Evolutionary conservation across 2,329 filamentous ascomycete genomes (phyloP).

Genomic region (Claviceps sp.): DNA sequence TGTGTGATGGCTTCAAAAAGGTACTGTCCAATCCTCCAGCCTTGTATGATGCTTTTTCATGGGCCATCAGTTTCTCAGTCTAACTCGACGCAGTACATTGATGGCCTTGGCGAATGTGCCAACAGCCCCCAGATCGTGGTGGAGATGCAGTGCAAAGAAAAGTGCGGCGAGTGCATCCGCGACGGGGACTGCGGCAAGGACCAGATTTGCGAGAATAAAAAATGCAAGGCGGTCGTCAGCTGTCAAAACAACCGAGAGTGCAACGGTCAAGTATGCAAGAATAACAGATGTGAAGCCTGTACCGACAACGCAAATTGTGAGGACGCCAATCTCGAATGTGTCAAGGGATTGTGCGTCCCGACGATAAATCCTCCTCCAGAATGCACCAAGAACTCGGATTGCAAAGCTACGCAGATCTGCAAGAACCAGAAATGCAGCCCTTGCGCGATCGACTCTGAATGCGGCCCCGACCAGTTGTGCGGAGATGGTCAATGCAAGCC

Average conservation of each 20-base stretch:
- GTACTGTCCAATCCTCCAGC: not conserved
- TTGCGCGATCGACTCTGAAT: conserved; percentile 5
- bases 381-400: conserved; percentile 8
- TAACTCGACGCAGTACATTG: conserved; percentile 1
- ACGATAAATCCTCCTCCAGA: conserved; percentile 1
- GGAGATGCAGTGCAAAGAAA: conserved; percentile 4
- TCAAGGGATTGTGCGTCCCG: conserved; percentile 4
- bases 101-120: conserved; percentile 6
- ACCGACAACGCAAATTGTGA: conserved; percentile 3
- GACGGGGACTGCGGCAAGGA: conserved; percentile 4
- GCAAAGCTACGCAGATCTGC: conserved; percentile 5
- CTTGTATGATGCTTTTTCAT: not conserved
- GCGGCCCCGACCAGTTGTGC: conserved; percentile 3
- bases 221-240: conserved; percentile 1
- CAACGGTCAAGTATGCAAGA: conserved; percentile 5
- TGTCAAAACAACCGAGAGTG: conserved; percentile 6
- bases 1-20: conserved; percentile 5
- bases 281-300: conserved; percentile 4
- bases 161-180: conserved; percentile 1
- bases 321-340: conserved; percentile 2
- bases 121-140: not conserved
- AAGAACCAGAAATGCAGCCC: conserved; percentile 5
- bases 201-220: conserved; percentile 1
- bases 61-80: not conserved
- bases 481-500: conserved; percentile 5